Evolutionary conservation across 2,329 filamentous ascomycete species (phyloP).

Genomic region (Fusarium tanahbumbuense): DNA sequence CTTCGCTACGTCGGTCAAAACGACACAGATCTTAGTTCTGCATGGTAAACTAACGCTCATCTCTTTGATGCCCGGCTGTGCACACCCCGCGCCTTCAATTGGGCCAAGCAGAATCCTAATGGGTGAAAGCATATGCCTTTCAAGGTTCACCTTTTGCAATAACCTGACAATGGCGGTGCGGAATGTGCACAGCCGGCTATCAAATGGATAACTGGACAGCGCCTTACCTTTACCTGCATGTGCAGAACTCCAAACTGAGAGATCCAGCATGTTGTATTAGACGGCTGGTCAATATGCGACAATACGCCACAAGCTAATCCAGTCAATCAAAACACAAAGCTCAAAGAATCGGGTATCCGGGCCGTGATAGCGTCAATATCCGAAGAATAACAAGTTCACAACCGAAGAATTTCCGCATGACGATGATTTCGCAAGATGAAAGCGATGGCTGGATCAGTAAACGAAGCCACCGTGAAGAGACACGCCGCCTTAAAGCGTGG

Average conservation of each 20-base stretch:
- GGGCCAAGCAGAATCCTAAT: not conserved
- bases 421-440: slow-evolving; percentile 11
- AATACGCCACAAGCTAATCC: slow-evolving; percentile 4
- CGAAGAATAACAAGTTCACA: slow-evolving; percentile 39
- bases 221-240: not conserved
- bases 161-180: not conserved
- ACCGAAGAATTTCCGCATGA: slow-evolving; percentile 43
- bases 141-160: not conserved
- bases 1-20: slow-evolving; percentile 43
- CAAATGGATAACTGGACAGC: not conserved
- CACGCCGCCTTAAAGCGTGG: slow-evolving; percentile 4
- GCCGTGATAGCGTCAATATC: slow-evolving; percentile 40
- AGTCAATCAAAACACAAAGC: slow-evolving; percentile 10
- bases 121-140: not conserved
- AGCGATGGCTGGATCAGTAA: slow-evolving; percentile 20
- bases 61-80: not conserved
- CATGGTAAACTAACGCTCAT: not conserved
- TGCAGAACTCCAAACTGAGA: not conserved
- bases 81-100: not conserved
- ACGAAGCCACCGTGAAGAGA: slow-evolving; percentile 12
- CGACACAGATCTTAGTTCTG: slow-evolving; percentile 33
- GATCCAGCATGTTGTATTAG: not conserved
- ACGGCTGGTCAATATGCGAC: slow-evolving; percentile 6
- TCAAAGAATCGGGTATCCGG: slow-evolving; percentile 36
- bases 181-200: not conserved